Evolutionary conservation across 75 land plant genomes (phyloP), one percentile per base, ranked within the genome.

Genomic region (Chamaecyparis obtusa): DNA sequence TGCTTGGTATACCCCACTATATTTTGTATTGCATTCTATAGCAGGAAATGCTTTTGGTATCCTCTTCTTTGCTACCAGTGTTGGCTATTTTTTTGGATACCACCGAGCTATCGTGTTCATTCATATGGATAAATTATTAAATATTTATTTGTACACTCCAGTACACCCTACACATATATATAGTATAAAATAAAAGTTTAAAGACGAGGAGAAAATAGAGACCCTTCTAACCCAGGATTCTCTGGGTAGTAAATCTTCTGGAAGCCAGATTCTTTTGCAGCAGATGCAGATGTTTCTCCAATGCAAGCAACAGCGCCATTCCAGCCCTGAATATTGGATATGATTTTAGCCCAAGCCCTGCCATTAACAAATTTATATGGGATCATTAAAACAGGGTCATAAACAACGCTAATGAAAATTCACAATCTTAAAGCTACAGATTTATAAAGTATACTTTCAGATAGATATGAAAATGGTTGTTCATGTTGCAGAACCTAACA

Each of bases 151-250:
- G 2, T 44, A 44, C 46, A 30, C 9, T 71, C 75, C 75, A 71
- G 35, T 71, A 9, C 35, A 71, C 14, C 75, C 35, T 80, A 80
- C 39, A 80, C 14, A 32, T 36, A 80, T 32, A 80, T 37, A 80
- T 80, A 41, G 1, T 41, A 48, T 2, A 39, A 35, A 48, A 84
- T 71, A 71, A 33, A 71, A 30, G 6, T n/a, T 27, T 48, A 32
- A 71, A 30, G 30, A 16, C n/a, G 32, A 24, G n/a, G 75, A 17
- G 39, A 30, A 35, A 21, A 84, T 7, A 51, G 39, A 51, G 36
- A 98, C 99, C 99, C 99, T 77, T 98, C 99, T 48, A 98, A 86
- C 41, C 99, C 99, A 69, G 99, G 99, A 84, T 90, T 95, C 35
- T 85, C 83, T 43, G 99, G 99, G 83, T 91, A 93, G 87, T 91